A percentile compares a stretch with the other conserved stretches of the same genome.
These are phyloP conservation scores for Scedosporium aurantiacum DNA, from an alignment of 2,329 filamentous ascomycete species.

Conservation along the genomic window DNA sequence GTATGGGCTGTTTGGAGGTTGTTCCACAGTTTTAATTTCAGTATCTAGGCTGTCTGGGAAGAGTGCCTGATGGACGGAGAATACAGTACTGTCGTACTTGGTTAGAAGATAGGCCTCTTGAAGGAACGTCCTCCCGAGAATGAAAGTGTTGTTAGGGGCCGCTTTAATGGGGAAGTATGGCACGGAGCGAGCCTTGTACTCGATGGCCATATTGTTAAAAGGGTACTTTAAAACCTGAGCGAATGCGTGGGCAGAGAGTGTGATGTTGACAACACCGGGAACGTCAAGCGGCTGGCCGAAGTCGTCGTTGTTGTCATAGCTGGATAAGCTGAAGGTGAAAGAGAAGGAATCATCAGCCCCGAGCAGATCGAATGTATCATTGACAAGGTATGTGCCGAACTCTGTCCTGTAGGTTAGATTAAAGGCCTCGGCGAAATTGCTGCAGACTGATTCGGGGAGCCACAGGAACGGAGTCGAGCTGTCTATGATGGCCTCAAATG, in stretches of 20 bases:
- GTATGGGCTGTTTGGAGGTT: conserved; percentile 34
- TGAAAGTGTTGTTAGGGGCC: conserved; percentile 41
- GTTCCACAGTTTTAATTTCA: conserved; percentile 22
- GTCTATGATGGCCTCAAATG: conserved; percentile 46
- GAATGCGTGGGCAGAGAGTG: conserved; percentile 39
- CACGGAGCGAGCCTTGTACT: conserved; percentile 31
- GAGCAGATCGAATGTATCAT: conserved; percentile 41
- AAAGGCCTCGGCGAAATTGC: conserved; percentile 52
- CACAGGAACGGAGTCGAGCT: conserved; percentile 54
- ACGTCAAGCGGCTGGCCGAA: conserved; percentile 37
- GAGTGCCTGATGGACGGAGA: conserved; percentile 44
- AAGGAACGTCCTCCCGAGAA: conserved; percentile 57
- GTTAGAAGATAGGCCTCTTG: conserved; percentile 56
- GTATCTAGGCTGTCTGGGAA: conserved; percentile 36
- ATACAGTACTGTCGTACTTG: conserved; percentile 41
- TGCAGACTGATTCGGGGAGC: conserved; percentile 49
- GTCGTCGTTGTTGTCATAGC: conserved; percentile 40
- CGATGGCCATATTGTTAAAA: conserved; percentile 30
- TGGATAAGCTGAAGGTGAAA: conserved; percentile 46
- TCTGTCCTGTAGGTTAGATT: conserved; percentile 54
- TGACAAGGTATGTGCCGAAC: conserved; percentile 53
- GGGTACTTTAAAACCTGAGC: conserved; percentile 38
- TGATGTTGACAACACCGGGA: conserved; percentile 44
- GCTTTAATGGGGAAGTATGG: conserved; percentile 58
- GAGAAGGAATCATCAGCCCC: conserved; percentile 31